Base-by-base conservation (phyloP, 139 green algal genomes). In the Micromonas commoda region DNA sequence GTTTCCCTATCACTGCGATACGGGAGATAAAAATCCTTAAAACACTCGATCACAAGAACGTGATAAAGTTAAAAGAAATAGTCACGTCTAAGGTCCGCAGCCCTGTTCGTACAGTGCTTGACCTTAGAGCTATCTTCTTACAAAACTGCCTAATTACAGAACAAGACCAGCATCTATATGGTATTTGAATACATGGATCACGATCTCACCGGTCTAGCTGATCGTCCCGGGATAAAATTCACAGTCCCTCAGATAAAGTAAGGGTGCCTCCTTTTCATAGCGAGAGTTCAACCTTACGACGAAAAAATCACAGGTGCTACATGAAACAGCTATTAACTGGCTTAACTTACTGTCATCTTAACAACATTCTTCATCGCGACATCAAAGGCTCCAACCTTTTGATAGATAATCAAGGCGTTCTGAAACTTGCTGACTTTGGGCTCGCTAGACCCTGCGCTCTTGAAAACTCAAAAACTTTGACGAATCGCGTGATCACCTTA, bases 161-260 rank as follows among this genome's bases (percentile, higher is more conserved):
- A 89, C 79, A 97, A 97, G 82, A 93, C 96, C 33, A 91, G 84
- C 82, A 97, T 99, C 67, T 99, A 97, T 89, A 98, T 99, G 93
- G 93, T 98, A 2, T 98, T 99, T 86, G 95, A 99, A 82, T 99
- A 97, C 84, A 96, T 97, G 82, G 94, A 99, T 71, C 93, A 97
- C 76, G 95, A 99, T 86, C 81, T 99, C 54, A 96, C 94, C 0
- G 95, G 95, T 24, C 84, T 98, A 13, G 89, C 96, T 78, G 93
- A 97, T 26, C 52, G 77, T 23, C 80, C 80, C 21, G 80, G 75
- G 51, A 85, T 87, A 80, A 87, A 87, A 20, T 89, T 97, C 70
- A 87, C 82, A 0, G 71, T 89, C 34, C 76, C 85, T 19, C 88
- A 96, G 82, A 87, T 87, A 83, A 80, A 80, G 35, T 64, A 72